phyloP scores from a whole-genome alignment of 768 basidiomycete genomes.

The Lactarius vividus region DNA sequence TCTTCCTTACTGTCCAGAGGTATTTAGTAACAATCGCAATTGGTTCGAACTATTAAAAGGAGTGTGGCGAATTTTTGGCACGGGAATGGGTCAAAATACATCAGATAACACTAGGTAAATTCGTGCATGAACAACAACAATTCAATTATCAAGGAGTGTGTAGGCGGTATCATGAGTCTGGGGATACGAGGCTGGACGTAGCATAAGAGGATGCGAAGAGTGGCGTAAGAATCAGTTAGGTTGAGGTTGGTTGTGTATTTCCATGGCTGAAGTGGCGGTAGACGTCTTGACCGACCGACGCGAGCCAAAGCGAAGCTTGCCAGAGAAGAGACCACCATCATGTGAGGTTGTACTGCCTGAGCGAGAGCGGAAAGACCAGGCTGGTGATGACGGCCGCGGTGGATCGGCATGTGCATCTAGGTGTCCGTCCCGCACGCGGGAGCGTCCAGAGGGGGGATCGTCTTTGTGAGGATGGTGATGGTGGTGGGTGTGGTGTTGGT shows the following conservation, averaged over 20 bases:
- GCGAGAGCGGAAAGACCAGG: constrained; percentile 83
- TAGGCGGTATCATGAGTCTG: constrained; percentile 22
- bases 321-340: constrained; percentile 67
- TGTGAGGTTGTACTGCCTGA: constrained; percentile 72
- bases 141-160: constrained; percentile 27
- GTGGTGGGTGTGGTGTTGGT: constrained; percentile 60
- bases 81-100: constrained; percentile 15
- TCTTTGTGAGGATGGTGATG: constrained; percentile 39
- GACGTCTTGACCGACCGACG: constrained; percentile 50
- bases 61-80: constrained; percentile 18
- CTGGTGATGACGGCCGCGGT: constrained; percentile 69
- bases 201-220: background rate
- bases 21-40: constrained; percentile 9
- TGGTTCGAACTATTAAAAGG: constrained; percentile 9
- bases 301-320: constrained; percentile 74
- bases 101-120: constrained; percentile 22
- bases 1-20: background rate
- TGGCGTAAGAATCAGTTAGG: constrained; percentile 1
- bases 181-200: constrained; percentile 5
- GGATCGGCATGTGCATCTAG: constrained; percentile 50
- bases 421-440: constrained; percentile 46
- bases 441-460: constrained; percentile 33
- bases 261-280: constrained; percentile 23
- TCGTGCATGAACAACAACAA: constrained; percentile 24
- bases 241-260: constrained; percentile 12